Percentiles rank a stretch among this genome's conserved stretches.
These are phyloP conservation scores for Phoenix dactylifera DNA, from an alignment of 176 grass and related monocot species.

Conservation along the genomic window DNA sequence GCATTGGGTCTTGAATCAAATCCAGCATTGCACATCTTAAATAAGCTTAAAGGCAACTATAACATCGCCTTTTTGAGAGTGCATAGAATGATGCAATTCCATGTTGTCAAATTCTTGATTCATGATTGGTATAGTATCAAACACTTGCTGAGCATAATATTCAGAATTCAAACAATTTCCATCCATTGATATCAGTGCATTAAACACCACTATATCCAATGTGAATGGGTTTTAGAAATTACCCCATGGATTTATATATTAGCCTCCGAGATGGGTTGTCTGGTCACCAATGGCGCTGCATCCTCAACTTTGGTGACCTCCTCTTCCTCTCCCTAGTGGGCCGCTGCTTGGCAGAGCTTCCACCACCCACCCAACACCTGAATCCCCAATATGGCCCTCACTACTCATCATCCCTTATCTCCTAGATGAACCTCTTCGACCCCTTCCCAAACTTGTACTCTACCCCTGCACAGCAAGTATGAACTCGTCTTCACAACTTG, in stretches of 20 bases:
- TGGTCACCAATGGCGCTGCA: too few species aligned
- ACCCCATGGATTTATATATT: conserved; percentile 41
- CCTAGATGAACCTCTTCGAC: too few species aligned
- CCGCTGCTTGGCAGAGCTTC: too few species aligned
- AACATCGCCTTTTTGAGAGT: conserved; percentile 49
- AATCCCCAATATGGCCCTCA: too few species aligned
- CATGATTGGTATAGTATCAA: conserved; percentile 18
- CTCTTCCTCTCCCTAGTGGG: too few species aligned
- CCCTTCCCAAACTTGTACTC: too few species aligned
- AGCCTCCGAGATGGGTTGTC: too few species aligned
- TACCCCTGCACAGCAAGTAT: too few species aligned
- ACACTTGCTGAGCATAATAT: conserved; percentile 28
- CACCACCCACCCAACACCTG: too few species aligned
- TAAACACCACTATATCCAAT: conserved; percentile 43
- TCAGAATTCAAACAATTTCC: conserved; percentile 34
- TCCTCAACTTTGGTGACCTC: too few species aligned
- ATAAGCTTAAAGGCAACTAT: conserved; percentile 34
- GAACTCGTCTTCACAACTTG: too few species aligned
- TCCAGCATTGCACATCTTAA: conserved; percentile 27
- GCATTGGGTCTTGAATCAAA: conserved; percentile 33
- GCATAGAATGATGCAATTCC: conserved; percentile 64
- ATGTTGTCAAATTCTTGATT: conserved; percentile 44
- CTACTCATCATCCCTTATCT: too few species aligned
- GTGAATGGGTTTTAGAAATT: conserved; percentile 33
- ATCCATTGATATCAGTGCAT: conserved; percentile 62